phyloP scores from a whole-genome alignment of 2,329 filamentous ascomycete species.

The Stylonectria norvegica region DNA sequence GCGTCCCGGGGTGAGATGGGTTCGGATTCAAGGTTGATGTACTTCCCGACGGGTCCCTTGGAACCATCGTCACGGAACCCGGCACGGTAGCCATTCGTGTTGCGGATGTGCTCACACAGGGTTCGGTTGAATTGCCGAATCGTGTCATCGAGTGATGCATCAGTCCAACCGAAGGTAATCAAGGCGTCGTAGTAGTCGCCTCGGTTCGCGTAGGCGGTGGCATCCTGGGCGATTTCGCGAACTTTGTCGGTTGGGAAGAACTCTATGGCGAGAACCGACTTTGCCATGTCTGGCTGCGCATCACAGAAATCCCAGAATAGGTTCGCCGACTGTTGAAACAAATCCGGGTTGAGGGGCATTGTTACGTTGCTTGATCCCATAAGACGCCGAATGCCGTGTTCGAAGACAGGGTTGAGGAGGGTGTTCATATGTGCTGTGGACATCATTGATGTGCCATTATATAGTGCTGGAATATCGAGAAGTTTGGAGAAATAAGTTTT shows the following conservation, averaged over 20 bases:
- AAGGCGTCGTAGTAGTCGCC: slow-evolving; percentile 43
- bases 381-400: slow-evolving; percentile 24
- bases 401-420: slow-evolving; percentile 23
- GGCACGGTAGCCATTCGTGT: slow-evolving; percentile 22
- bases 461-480: slow-evolving; percentile 9
- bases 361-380: slow-evolving; percentile 25
- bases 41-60: slow-evolving; percentile 25
- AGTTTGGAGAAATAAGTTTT: slow-evolving; percentile 20
- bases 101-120: slow-evolving; percentile 26
- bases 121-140: slow-evolving; percentile 38
- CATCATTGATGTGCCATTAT: slow-evolving; percentile 16
- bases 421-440: slow-evolving; percentile 20
- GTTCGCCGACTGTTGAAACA: slow-evolving; percentile 26
- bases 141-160: slow-evolving; percentile 33
- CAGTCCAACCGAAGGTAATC: slow-evolving; percentile 39
- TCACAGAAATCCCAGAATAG: slow-evolving; percentile 28
- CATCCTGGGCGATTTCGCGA: slow-evolving; percentile 31
- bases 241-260: slow-evolving; percentile 40
- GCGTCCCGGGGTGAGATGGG: slow-evolving; percentile 24
- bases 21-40: slow-evolving; percentile 30
- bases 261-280: slow-evolving; percentile 36
- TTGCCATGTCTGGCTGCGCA: slow-evolving; percentile 16
- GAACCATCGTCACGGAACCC: slow-evolving; percentile 11
- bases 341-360: slow-evolving; percentile 34
- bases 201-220: slow-evolving; percentile 45